Conservation (phyloP, 495 filamentous ascomycete species). For the Letharia lupina region DNA sequence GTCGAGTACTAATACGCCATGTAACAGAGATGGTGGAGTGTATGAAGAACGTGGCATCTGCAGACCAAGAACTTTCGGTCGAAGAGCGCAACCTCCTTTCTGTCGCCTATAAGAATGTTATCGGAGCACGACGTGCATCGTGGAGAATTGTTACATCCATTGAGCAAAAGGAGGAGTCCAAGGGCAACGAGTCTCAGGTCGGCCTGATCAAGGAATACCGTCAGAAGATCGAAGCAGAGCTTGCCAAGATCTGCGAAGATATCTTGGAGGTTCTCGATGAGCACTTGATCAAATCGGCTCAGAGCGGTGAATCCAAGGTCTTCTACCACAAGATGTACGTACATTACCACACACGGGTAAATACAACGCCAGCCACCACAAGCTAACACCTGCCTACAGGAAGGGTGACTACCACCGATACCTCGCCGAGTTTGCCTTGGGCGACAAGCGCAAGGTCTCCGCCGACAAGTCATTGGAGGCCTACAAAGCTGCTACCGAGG, state of each 20-base stretch:
- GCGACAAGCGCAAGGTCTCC: slow-evolving; percentile 94
- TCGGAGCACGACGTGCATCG: slow-evolving; percentile 95
- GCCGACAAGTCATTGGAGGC: slow-evolving; percentile 96
- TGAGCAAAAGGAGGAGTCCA: slow-evolving; percentile 99
- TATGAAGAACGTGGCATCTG: slow-evolving; percentile 98
- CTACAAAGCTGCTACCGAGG: slow-evolving; percentile 96
- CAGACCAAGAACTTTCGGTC: slow-evolving; percentile 94
- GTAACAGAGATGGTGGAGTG: slow-evolving; percentile 97
- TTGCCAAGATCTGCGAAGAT: slow-evolving; percentile 98
- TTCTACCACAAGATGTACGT: slow-evolving; percentile 99
- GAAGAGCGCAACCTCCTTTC: slow-evolving; percentile 99
- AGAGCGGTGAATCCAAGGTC: slow-evolving; percentile 97
- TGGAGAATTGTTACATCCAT: slow-evolving; percentile 99
- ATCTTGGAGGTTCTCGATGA: slow-evolving; percentile 94
- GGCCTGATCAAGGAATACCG: slow-evolving; percentile 97
- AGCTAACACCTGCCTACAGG: slow-evolving; percentile 42
- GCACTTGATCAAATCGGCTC: slow-evolving; percentile 92
- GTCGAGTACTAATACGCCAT: background rate
- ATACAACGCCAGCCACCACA: background rate
- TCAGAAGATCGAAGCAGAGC: slow-evolving; percentile 97
- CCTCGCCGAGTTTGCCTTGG: slow-evolving; percentile 94
- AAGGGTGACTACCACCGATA: slow-evolving; percentile 99
- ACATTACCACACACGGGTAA: background rate
- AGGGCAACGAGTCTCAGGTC: slow-evolving; percentile 94
- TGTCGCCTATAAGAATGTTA: slow-evolving; percentile 99